Conservation (phyloP, 495 filamentous ascomycete genomes). For the Penicillium salamii region DNA sequence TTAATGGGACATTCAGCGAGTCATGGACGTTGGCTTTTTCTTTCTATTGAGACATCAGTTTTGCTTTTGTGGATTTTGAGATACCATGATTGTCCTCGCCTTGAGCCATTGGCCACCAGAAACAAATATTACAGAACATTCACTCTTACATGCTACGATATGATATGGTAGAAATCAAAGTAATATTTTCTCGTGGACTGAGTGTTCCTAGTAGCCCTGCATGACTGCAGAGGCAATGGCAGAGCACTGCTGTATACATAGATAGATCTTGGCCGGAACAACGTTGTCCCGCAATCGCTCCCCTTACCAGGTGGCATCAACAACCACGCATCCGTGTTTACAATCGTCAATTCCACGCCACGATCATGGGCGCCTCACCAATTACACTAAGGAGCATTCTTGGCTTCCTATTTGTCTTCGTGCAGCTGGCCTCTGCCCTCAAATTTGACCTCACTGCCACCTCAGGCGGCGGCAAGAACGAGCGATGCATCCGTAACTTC, state of each 20-base stretch:
- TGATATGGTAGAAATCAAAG: background rate
- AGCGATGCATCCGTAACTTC: slow-evolving; percentile 96
- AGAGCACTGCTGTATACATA: background rate
- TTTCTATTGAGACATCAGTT: slow-evolving; percentile 7
- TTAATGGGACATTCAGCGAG: slow-evolving; percentile 13
- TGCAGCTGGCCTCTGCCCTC: slow-evolving; percentile 68
- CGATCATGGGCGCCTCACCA: slow-evolving; percentile 33
- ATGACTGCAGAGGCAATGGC: too few relatives aligned
- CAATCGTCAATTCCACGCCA: slow-evolving; percentile 22
- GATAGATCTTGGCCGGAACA: slow-evolving; percentile 16
- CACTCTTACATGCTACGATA: background rate
- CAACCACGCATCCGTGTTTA: slow-evolving; percentile 24
- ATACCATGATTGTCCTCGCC: slow-evolving; percentile 28
- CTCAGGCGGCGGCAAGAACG: slow-evolving; percentile 57
- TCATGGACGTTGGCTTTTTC: slow-evolving; percentile 11
- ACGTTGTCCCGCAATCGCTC: slow-evolving; percentile 17
- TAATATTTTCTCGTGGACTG: background rate
- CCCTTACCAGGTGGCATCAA: slow-evolving; percentile 36
- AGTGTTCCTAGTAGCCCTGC: too few relatives aligned
- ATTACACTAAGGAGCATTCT: slow-evolving; percentile 37
- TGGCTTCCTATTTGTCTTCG: slow-evolving; percentile 38
- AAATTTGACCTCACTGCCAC: slow-evolving; percentile 90
- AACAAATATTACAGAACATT: background rate
- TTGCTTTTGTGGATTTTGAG: slow-evolving; percentile 23
- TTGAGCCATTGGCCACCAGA: slow-evolving; percentile 12